Base-by-base conservation (phyloP, 164 flowering plant genomes). In the Vitis riparia region DNA sequence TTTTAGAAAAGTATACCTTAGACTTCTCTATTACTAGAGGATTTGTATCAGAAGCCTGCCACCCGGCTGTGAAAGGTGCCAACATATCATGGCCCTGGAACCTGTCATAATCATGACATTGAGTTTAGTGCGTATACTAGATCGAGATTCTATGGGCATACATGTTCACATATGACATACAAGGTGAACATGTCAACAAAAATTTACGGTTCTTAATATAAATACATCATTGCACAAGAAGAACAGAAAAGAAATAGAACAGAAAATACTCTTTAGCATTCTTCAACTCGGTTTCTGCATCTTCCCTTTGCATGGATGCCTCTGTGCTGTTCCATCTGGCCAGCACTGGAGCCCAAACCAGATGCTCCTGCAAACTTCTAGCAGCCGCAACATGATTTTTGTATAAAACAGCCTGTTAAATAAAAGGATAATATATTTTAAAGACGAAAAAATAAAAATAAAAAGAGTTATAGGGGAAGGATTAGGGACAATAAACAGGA, bases 41-140 rank as follows among this genome's bases (percentile, higher is more conserved):
- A 80, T 91, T 71, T 67, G 81, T 19, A 72, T 93, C 98, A 37
- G 85, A 74, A 68, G 73, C 73, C 72, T 93, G 97, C 92, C 93
- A 90, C 52, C 99, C 99, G 62, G 99, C 90, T 61, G 99, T 95
- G 72, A 95, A 95, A 60, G 99, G 99, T 63, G 99, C 99, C 77
- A 95, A 74, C 99, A 95, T 95, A 78, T 80, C 93, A 83, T 95
- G 99, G 55, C 98, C 98, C 79, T 90, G 89, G 69, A 73, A 93
- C 75, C 99, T 95, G 71, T 32, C 62, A 63, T 58, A 12, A 47
- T 47, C 3, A 51, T 53, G 7, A 13, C 5, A 13, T 53, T 13
- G 16, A 13, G n/a, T 13, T 6, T 53, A 53, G 7, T 13, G 1
- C 17, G 11, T 11, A 53, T 13, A 53, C 56, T 53, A 13, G 14